Percentiles rank a stretch among this genome's conserved stretches.
Evolutionary conservation across 805 yeast species (phyloP).

Genomic region (Saccharomycopsis sp.): DNA sequence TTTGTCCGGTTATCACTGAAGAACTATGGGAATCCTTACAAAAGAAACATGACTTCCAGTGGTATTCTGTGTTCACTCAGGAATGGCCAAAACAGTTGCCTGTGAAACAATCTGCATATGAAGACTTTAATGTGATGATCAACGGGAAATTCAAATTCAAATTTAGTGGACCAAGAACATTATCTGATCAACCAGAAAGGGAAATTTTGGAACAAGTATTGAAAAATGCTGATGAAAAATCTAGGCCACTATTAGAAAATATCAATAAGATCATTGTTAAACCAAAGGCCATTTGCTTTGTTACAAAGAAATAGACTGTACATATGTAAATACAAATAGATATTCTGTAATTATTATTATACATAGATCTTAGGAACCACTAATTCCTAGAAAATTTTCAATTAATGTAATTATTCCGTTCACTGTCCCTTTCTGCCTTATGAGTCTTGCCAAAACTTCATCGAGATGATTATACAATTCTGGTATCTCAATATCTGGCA

Average conservation of each 20-base stretch:
- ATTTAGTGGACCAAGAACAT: conserved; percentile 31
- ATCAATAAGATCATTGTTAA: conserved; percentile 53
- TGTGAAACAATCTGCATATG: conserved; percentile 30
- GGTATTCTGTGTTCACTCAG: conserved; percentile 47
- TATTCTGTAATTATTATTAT: conserved; percentile 1
- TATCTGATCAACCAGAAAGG: conserved; percentile 31
- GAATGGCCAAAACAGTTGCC: conserved; percentile 58
- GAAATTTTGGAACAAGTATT: conserved; percentile 33
- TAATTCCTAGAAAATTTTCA: neutral
- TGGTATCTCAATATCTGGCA: neutral
- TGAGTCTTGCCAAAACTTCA: neutral
- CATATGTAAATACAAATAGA: neutral
- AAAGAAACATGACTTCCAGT: conserved; percentile 24
- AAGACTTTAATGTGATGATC: conserved; percentile 53
- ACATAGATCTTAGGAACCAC: neutral
- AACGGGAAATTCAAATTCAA: conserved; percentile 64
- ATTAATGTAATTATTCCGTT: neutral
- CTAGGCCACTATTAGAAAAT: conserved; percentile 36
- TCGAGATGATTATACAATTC: neutral
- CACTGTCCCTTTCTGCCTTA: neutral
- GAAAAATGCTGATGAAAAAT: conserved; percentile 27
- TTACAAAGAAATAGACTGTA: conserved; percentile 19
- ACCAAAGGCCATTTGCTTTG: conserved; percentile 40
- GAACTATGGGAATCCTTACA: conserved; percentile 62
- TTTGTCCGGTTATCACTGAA: conserved; percentile 75